These are phyloP conservation scores for Rhodotorula paludigena DNA, from an alignment of 768 basidiomycete species.

Conservation along the genomic window DNA sequence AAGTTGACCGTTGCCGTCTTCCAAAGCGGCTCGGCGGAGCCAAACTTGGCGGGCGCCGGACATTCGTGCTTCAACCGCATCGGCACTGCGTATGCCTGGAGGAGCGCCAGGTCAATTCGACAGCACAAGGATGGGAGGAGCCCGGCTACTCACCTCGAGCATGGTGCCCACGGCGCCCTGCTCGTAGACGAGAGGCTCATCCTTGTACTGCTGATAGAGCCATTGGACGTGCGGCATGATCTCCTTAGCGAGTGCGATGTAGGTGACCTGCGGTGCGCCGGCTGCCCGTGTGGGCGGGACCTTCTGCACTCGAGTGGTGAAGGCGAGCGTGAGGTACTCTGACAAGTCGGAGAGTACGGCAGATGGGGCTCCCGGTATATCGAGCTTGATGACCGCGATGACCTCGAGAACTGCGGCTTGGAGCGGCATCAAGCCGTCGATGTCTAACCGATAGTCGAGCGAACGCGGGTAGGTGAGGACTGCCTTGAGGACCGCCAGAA, in stretches of 20 bases:
- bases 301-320: conserved; percentile 69
- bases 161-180: conserved; percentile 82
- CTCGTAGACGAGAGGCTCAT: conserved; percentile 59
- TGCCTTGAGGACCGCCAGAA: conserved; percentile 78
- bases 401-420: conserved; percentile 70
- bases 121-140: background rate
- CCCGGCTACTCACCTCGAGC: conserved; percentile 58
- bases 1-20: conserved; percentile 85
- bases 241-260: conserved; percentile 82
- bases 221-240: conserved; percentile 77
- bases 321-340: conserved; percentile 79
- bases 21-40: conserved; percentile 84
- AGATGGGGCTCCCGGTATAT: conserved; percentile 52
- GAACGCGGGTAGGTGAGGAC: conserved; percentile 66
- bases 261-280: conserved; percentile 57
- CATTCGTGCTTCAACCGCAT: conserved; percentile 94
- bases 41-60: conserved; percentile 78
- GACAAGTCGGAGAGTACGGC: conserved; percentile 79
- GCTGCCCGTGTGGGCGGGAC: conserved; percentile 40
- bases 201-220: conserved; percentile 66
- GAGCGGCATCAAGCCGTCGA: conserved; percentile 60
- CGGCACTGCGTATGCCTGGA: conserved; percentile 77
- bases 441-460: conserved; percentile 80
- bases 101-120: background rate
- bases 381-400: conserved; percentile 62